Evolutionary conservation across 2,329 filamentous ascomycete genomes (phyloP).

Genomic region (Thielaviopsis punctulata): DNA sequence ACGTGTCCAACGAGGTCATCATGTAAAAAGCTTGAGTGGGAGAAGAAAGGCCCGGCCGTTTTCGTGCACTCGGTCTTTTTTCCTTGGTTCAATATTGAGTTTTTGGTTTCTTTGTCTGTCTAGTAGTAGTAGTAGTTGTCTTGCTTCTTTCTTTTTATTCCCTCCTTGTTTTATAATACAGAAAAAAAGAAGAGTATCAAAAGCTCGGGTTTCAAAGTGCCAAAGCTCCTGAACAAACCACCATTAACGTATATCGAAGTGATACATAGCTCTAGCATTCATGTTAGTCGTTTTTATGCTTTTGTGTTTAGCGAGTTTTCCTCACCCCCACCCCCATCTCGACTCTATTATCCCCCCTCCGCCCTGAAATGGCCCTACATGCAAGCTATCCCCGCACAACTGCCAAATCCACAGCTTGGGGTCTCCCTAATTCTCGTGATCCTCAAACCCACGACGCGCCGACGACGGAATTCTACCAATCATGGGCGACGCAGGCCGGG

Average conservation of each 20-base stretch:
- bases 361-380: too few relatives aligned
- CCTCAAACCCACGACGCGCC: conserved; percentile 8
- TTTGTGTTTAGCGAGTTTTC: neutral
- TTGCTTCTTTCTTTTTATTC: too few relatives aligned
- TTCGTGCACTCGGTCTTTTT: too few relatives aligned
- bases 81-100: neutral
- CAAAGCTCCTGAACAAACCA: too few relatives aligned
- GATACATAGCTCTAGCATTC: too few relatives aligned
- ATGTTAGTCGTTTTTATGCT: neutral
- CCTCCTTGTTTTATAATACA: neutral
- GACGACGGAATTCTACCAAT: conserved; percentile 10
- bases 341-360: too few relatives aligned
- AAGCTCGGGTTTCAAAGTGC: too few relatives aligned
- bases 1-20: conserved; percentile 75
- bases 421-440: conserved; percentile 1
- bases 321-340: neutral
- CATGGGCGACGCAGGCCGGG: conserved; percentile 10
- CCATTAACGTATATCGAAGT: too few relatives aligned
- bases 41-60: neutral
- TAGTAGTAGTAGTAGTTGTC: neutral
- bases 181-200: too few relatives aligned
- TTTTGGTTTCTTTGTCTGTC: neutral
- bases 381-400: too few relatives aligned
- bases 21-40: conserved; percentile 44
- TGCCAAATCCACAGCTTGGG: too few relatives aligned